Conservation (phyloP, 2,329 filamentous ascomycete genomes). For the Botrytis squamosa region DNA sequence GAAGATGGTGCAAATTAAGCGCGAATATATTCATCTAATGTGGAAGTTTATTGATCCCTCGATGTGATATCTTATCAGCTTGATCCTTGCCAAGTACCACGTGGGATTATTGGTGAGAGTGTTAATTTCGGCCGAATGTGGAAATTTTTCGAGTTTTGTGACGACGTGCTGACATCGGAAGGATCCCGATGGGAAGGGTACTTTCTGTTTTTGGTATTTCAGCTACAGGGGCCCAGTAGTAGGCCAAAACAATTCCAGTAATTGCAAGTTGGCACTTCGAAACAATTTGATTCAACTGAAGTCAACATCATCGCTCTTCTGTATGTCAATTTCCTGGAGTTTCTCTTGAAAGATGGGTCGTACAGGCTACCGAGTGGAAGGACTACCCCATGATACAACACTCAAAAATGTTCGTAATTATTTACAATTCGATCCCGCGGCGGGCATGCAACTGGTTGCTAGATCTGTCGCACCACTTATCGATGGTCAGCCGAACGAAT, state of each 20-base stretch:
- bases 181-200: background rate
- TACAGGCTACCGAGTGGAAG: constrained; percentile 19
- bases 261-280: background rate
- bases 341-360: constrained; percentile 5
- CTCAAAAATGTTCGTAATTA: constrained; percentile 15
- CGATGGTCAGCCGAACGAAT: constrained; percentile 1
- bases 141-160: background rate
- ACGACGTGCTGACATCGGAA: constrained; percentile 9
- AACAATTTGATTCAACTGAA: background rate
- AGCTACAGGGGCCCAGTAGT: background rate
- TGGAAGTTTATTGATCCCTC: background rate
- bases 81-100: background rate
- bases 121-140: background rate
- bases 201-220: background rate
- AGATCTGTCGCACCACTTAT: constrained; percentile 19
- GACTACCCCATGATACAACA: constrained; percentile 15
- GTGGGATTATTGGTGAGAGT: background rate
- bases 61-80: background rate
- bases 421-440: constrained; percentile 12
- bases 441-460: constrained; percentile 6
- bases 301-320: background rate
- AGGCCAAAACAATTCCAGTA: background rate
- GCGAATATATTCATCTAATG: background rate
- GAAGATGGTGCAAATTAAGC: background rate
- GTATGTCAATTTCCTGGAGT: background rate